Percentiles rank a stretch among this genome's conserved stretches.
Conservation (phyloP, 1,284 basidiomycete genomes). For the Ustilago trichophora region DNA sequence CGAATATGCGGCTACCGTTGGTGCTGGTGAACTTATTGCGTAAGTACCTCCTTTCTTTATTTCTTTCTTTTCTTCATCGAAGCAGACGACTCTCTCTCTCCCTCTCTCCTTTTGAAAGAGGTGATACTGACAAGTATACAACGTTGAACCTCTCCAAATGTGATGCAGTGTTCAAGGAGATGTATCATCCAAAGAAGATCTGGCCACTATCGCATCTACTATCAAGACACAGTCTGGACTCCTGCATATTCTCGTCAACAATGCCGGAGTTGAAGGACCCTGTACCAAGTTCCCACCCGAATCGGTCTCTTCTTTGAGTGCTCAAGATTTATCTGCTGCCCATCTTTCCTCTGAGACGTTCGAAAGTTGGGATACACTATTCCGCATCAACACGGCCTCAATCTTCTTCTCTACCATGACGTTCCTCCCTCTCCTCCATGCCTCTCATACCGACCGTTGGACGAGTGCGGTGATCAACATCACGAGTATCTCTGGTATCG, state of each 20-base stretch:
- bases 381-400: slow-evolving; percentile 41
- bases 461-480: slow-evolving; percentile 48
- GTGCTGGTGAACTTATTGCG: slow-evolving; percentile 18
- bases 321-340: slow-evolving; percentile 11
- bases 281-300: slow-evolving; percentile 37
- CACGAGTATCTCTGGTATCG: slow-evolving; percentile 45
- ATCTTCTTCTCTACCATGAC: slow-evolving; percentile 58
- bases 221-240: slow-evolving; percentile 17
- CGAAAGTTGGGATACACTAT: slow-evolving; percentile 44
- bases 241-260: slow-evolving; percentile 59
- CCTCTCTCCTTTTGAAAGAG: no score
- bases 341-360: slow-evolving; percentile 43
- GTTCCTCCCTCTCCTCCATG: slow-evolving; percentile 53
- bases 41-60: slow-evolving; percentile 7
- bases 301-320: not conserved
- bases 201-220: slow-evolving; percentile 17
- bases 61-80: not conserved
- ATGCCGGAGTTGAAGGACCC: slow-evolving; percentile 57
- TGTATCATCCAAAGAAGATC: slow-evolving; percentile 41
- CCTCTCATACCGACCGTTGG: slow-evolving; percentile 10
- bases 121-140: no score
- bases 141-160: no score
- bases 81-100: no score
- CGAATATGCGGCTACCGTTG: slow-evolving; percentile 4
- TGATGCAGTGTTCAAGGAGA: slow-evolving; percentile 35